These are phyloP conservation scores for Conringia planisiliqua DNA, from an alignment of 345 rosid species.

Conservation along the genomic window DNA sequence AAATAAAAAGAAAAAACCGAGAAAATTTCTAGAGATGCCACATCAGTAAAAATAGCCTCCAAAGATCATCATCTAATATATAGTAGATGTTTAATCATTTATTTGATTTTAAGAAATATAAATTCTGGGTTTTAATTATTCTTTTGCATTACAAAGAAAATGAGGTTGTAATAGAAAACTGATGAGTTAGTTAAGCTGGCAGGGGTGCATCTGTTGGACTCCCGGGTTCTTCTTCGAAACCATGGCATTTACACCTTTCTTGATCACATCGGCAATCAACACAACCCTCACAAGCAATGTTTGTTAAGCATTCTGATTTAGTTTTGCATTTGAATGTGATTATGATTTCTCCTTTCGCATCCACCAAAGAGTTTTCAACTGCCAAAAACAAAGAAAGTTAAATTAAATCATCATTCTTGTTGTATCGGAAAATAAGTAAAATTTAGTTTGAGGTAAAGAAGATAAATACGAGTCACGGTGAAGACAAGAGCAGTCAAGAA, in stretches of 20 bases:
- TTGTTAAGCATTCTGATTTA: neutral
- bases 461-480: neutral
- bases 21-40: too few relatives aligned
- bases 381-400: neutral
- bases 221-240: neutral
- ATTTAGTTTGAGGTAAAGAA: neutral
- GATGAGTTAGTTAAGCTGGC: neutral
- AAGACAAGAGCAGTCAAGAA: slow-evolving; percentile 2
- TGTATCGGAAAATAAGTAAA: neutral
- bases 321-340: neutral
- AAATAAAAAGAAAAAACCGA: too few relatives aligned
- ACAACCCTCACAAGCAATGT: slow-evolving; percentile 12
- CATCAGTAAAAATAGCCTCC: too few relatives aligned
- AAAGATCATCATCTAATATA: too few relatives aligned
- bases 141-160: neutral
- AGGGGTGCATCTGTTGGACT: neutral
- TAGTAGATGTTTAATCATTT: too few relatives aligned
- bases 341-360: neutral
- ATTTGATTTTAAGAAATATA: too few relatives aligned
- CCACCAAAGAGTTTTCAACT: slow-evolving; percentile 5
- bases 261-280: slow-evolving; percentile 18
- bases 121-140: neutral
- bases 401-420: neutral
- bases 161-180: neutral
- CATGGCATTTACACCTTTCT: slow-evolving; percentile 10